Percentiles rank a stretch among this genome's conserved stretches.
Evolutionary conservation across 139 green algal species (phyloP).

Genomic region (Tetradesmus lagerheimii): DNA sequence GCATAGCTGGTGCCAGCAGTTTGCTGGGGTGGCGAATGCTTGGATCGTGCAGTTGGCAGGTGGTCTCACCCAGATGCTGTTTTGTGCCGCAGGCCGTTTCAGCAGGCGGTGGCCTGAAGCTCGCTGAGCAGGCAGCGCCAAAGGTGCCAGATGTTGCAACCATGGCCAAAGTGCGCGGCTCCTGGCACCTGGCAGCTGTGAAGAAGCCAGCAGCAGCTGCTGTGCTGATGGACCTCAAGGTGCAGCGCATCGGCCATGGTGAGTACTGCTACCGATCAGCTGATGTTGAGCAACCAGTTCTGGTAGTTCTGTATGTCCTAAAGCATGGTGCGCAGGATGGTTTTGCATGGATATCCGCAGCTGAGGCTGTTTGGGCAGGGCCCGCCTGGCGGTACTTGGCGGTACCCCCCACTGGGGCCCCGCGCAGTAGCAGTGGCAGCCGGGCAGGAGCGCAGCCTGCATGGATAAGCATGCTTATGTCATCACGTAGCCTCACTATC

Average conservation of each 20-base stretch:
- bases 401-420: too few relatives aligned
- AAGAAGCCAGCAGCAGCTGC: slow-evolving; percentile 32
- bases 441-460: neutral
- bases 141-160: neutral
- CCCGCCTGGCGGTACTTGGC: too few relatives aligned
- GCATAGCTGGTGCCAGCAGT: neutral
- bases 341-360: neutral
- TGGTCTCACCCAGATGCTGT: neutral
- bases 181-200: slow-evolving; percentile 31
- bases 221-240: slow-evolving; percentile 38
- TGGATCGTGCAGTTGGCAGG: neutral
- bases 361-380: neutral
- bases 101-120: neutral
- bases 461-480: neutral
- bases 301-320: too few relatives aligned
- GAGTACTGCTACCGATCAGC: neutral
- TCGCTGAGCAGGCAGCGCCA: neutral
- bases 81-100: neutral
- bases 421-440: too few relatives aligned
- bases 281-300: too few relatives aligned
- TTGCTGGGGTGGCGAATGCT: neutral
- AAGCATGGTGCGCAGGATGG: too few relatives aligned
- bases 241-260: slow-evolving; percentile 21
- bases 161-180: slow-evolving; percentile 33
- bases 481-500: neutral